These are phyloP conservation scores for Aschersonia sp. DNA, from an alignment of 2,329 filamentous ascomycete species.

Conservation along the genomic window DNA sequence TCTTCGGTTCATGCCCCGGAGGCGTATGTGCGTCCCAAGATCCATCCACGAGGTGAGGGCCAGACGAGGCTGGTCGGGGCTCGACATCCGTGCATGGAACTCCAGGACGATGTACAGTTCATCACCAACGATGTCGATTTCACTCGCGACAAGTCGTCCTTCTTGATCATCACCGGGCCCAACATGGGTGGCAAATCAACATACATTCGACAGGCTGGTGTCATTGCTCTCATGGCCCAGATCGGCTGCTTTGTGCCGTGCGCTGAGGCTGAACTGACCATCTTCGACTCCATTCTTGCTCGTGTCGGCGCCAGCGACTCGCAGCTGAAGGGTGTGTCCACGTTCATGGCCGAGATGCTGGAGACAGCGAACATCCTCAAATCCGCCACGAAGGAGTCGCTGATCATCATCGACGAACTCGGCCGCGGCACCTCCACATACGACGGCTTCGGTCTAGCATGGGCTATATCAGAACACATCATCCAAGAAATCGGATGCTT, in stretches of 20 bases:
- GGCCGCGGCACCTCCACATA: constrained; percentile 95
- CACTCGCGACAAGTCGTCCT: constrained; percentile 64
- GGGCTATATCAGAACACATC: constrained; percentile 97
- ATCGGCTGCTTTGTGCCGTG: constrained; percentile 94
- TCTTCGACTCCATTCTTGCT: constrained; percentile 94
- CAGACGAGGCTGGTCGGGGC: constrained; percentile 86
- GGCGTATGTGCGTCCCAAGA: constrained; percentile 79
- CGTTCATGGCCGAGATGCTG: constrained; percentile 99
- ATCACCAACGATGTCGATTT: constrained; percentile 94
- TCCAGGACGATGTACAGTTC: constrained; percentile 97
- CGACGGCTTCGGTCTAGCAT: constrained; percentile 95
- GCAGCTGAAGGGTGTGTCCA: constrained; percentile 93
- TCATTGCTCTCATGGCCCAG: constrained; percentile 94
- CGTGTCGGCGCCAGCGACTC: constrained; percentile 92
- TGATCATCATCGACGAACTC: constrained; percentile 97
- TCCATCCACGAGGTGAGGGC: constrained; percentile 77
- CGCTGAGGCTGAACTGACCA: constrained; percentile 75
- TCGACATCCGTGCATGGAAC: constrained; percentile 93
- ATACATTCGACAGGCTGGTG: constrained; percentile 93
- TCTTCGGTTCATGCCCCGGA: constrained; percentile 85
- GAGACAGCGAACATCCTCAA: constrained; percentile 98
- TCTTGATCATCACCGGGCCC: constrained; percentile 91
- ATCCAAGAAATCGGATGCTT: constrained; percentile 90
- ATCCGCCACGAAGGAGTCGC: constrained; percentile 82
- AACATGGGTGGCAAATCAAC: constrained; percentile 99